Base-by-base conservation (phyloP, 495 filamentous ascomycete species). In the Penicillium soppii region DNA sequence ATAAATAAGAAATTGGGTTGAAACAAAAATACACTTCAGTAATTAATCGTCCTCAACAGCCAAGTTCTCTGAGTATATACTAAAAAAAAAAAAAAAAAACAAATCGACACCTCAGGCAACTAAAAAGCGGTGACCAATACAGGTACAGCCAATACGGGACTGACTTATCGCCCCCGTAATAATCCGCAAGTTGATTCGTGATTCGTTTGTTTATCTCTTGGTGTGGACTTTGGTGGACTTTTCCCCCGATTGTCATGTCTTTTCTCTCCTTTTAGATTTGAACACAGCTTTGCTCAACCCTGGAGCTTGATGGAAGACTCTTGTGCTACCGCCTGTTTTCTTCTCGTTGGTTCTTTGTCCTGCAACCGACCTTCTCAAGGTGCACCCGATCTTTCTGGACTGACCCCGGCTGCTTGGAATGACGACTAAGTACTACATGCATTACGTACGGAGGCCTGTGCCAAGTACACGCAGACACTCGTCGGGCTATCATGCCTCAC, bases 81-180 rank as follows among this genome's bases (percentile, higher is more conserved):
- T n/a, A n/a, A n/a, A n/a, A n/a, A n/a, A 32, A 5, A 32, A 12
- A 12, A 12, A 12, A 3, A 12, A 32, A 12, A 22, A 23, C 19
- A 40, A 39, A 29, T 9, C 19, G 42, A 45, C 50, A 32, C 50
- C 42, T 52, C 33, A 52, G 50, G 50, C 50, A 27, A 12, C 10
- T n/a, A 39, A 2, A 26, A 39, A 39, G 50, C 50, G 50, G 50
- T 52, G 50, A 40, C 42, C 50, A 47, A 52, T 46, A 27, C 33
- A 7, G n/a, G 5, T 52, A 25, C 40, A 9, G 19, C 16, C 26
- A 30, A 30, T 37, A 52, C 20, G 17, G 1, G 20, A 6, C 22
- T 27, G 29, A 32, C 29, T n/a, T 32, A 32, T 32, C 26, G 21
- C 12, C 5, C 43, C 19, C 9, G n/a, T n/a, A n/a, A n/a, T n/a